Base-by-base conservation (phyloP, 75 land plant genomes). In the Sequoia sempervirens region DNA sequence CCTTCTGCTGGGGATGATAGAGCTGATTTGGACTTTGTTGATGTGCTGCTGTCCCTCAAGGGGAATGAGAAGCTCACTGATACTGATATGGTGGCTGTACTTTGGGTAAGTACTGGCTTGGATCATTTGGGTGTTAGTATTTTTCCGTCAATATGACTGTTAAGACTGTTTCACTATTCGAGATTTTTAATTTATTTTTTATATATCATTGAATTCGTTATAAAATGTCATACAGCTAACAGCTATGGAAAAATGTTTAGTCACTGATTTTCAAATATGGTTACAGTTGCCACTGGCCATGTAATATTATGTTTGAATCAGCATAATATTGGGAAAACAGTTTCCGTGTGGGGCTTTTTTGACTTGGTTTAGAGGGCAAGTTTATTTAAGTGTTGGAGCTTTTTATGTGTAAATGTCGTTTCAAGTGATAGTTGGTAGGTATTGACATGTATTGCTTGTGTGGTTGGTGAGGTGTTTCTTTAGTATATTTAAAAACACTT, bases 11-110 rank as follows among this genome's bases (percentile, higher is more conserved):
- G 26, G 32, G 15, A 80, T 8, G 82, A 20, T 36, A 80, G 36
- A 83, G 82, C 18, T 75, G 70, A 53, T 37, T 40, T 58, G n/a
- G 96, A 96, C 84, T 94, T 96, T 69, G 92, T 96, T 40, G 89
- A 89, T 81, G 89, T 92, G 85, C 80, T 96, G 64, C 87, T 96
- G 13, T 58, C 88, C 32, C 84, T 89, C 72, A 85, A 87, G 28
- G 66, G 72, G 47, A 90, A 94, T 43, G 88, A 89, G 30, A 86
- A 83, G 84, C 86, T 94, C 12, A 32, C 85, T 58, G 98, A 96
- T 84, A 64, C 85, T 72, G 97, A 95, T 79, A 91, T 95, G 89
- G 81, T 93, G 83, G 92, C 99, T 3, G 92, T 96, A 3, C 90
- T 96, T 20, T 95, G 97, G 97, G 97, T 95, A 87, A 75, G 93